phyloP scores from a whole-genome alignment of 2,329 filamentous ascomycete genomes.

The Botrytis deweyae region DNA sequence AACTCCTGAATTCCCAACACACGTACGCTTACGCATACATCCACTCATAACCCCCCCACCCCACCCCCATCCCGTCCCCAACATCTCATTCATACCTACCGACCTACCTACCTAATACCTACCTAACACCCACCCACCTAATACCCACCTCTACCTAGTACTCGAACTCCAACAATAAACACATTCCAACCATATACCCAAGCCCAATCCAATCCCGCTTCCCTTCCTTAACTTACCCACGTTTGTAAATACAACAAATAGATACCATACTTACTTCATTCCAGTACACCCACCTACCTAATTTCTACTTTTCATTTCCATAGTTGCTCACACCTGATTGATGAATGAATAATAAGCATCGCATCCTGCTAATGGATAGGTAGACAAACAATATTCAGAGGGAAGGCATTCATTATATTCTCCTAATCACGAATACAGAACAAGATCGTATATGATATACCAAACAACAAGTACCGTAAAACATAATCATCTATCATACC shows the following conservation, averaged over 20 bases:
- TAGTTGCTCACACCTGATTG: not conserved
- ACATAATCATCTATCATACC: conserved; percentile 19
- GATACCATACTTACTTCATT: too few species aligned
- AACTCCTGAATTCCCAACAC: not conserved
- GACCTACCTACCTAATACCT: not conserved
- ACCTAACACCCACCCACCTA: not conserved
- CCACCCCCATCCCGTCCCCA: not conserved
- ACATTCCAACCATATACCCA: not conserved
- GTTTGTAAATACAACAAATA: not conserved
- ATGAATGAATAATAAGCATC: not conserved
- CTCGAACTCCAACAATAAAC: not conserved
- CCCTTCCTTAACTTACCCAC: not conserved
- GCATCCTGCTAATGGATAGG: not conserved
- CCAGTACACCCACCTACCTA: too few species aligned
- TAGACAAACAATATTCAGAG: not conserved
- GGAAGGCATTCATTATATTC: not conserved
- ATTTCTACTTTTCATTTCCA: too few species aligned
- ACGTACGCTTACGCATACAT: too few species aligned
- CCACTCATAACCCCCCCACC: not conserved
- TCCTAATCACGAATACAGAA: not conserved
- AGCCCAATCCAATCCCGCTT: not conserved
- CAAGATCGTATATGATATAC: not conserved
- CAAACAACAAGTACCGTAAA: not conserved
- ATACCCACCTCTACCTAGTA: too few species aligned
- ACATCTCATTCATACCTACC: not conserved